Conservation (phyloP, 768 basidiomycete species). For the Tylopilus subfusipes region DNA sequence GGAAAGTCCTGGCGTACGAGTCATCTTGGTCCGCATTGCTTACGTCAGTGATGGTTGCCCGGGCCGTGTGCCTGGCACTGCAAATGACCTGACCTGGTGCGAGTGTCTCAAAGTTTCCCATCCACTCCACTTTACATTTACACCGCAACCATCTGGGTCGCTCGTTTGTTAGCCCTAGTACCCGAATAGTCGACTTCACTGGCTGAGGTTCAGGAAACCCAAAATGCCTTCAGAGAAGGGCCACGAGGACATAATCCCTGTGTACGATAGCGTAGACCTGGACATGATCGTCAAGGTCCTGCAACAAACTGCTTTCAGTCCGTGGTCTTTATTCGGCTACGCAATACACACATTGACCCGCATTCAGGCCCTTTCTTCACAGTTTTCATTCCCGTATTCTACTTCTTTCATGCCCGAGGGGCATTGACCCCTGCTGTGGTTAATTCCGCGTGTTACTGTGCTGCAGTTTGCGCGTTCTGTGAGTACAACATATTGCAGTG, state of each 20-base stretch:
- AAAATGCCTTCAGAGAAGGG: slow-evolving; percentile 17
- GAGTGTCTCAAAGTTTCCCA: no score
- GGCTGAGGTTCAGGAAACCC: neutral
- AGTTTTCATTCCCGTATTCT: slow-evolving; percentile 75
- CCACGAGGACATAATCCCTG: slow-evolving; percentile 40
- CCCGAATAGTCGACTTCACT: neutral
- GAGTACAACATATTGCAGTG: slow-evolving; percentile 29
- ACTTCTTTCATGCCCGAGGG: slow-evolving; percentile 63
- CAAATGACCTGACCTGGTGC: no score
- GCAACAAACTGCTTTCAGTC: slow-evolving; percentile 75
- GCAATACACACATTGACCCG: slow-evolving; percentile 2
- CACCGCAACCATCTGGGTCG: neutral
- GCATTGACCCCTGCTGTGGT: slow-evolving; percentile 51
- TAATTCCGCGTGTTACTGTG: slow-evolving; percentile 51
- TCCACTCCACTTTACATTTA: neutral
- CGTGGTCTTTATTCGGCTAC: slow-evolving; percentile 25
- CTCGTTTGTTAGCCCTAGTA: neutral
- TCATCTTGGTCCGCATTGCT: no score
- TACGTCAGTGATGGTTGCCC: no score
- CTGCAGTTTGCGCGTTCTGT: slow-evolving; percentile 66
- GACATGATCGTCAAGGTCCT: slow-evolving; percentile 80
- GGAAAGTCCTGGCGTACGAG: no score
- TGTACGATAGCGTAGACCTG: slow-evolving; percentile 70
- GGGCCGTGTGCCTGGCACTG: no score
- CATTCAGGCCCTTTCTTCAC: slow-evolving; percentile 78